phyloP scores from a whole-genome alignment of 208 protist species.

The Trypanosoma scelopori region DNA sequence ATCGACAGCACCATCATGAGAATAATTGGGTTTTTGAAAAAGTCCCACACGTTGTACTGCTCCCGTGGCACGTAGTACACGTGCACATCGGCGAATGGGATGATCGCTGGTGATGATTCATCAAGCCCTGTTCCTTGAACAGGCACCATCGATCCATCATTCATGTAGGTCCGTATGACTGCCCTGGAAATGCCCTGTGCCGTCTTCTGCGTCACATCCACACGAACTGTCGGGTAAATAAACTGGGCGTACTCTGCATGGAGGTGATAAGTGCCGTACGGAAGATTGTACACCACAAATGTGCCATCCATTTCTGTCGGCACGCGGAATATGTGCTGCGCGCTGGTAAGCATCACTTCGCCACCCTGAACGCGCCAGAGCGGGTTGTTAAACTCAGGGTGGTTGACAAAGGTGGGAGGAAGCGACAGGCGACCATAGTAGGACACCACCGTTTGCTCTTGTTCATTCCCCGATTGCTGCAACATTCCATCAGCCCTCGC shows the following conservation, averaged over 20 bases:
- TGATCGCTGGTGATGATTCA: conserved; percentile 63
- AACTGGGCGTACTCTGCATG: conserved; percentile 83
- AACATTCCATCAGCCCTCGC: conserved; percentile 14
- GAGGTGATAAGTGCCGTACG: conserved; percentile 80
- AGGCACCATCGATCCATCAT: conserved; percentile 64
- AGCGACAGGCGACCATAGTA: conserved; percentile 62
- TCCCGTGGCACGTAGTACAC: conserved; percentile 76
- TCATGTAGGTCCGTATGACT: conserved; percentile 60
- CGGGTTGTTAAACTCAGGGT: conserved; percentile 39
- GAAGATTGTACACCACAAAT: conserved; percentile 70
- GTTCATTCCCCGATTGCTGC: not conserved
- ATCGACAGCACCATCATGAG: conserved; percentile 76
- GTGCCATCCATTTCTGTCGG: conserved; percentile 62
- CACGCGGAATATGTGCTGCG: conserved; percentile 42
- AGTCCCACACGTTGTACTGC: conserved; percentile 54
- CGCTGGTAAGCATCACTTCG: conserved; percentile 63
- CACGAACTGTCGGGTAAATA: conserved; percentile 71
- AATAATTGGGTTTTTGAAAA: conserved; percentile 84
- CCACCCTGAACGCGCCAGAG: conserved; percentile 69
- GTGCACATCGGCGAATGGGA: conserved; percentile 51
- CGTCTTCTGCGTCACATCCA: conserved; percentile 56
- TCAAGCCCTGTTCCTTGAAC: conserved; percentile 68
- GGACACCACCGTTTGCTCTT: conserved; percentile 10
- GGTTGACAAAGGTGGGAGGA: conserved; percentile 44
- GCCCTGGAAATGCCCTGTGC: conserved; percentile 25